Conservation (phyloP, 805 yeast genomes). For the Komagataella populi region DNA sequence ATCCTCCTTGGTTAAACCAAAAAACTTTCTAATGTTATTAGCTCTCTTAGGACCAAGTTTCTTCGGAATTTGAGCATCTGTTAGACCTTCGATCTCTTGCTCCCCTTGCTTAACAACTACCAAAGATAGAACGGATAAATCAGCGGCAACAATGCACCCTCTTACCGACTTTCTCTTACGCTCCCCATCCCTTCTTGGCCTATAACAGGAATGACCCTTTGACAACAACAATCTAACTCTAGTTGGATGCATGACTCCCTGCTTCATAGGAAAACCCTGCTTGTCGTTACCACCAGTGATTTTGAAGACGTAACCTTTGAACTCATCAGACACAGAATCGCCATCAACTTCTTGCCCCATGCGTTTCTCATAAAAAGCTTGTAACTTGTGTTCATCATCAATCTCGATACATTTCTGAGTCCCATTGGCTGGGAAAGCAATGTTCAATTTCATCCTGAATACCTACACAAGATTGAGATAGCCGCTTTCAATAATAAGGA, state of each 20-base stretch:
- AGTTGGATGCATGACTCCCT: slow-evolving; percentile 99
- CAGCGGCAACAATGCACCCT: slow-evolving; percentile 98
- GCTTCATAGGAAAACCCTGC: slow-evolving; percentile 99
- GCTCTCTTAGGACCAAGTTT: slow-evolving; percentile 99
- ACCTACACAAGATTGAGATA: neutral
- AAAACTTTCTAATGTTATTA: slow-evolving; percentile 99
- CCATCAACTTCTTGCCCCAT: slow-evolving; percentile 99
- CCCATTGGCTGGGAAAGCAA: slow-evolving; percentile 99
- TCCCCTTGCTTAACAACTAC: slow-evolving; percentile 97
- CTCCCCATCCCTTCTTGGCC: slow-evolving; percentile 99
- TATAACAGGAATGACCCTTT: slow-evolving; percentile 96
- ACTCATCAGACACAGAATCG: slow-evolving; percentile 95
- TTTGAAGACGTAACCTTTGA: slow-evolving; percentile 98
- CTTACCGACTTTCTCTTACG: slow-evolving; percentile 99
- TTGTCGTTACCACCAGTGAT: slow-evolving; percentile 99
- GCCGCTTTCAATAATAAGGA: neutral
- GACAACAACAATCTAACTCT: slow-evolving; percentile 94
- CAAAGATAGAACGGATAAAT: slow-evolving; percentile 90
- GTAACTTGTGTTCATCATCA: slow-evolving; percentile 98
- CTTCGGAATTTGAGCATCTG: slow-evolving; percentile 92
- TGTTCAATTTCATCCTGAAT: slow-evolving; percentile 58
- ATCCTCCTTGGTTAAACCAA: slow-evolving; percentile 91
- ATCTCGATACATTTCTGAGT: slow-evolving; percentile 95
- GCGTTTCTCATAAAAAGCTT: slow-evolving; percentile 98
- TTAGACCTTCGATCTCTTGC: slow-evolving; percentile 86